Evolutionary conservation across 176 grass and related monocot genomes (phyloP), one percentile per base, ranked within the genome.

Genomic region (Aechmea fasciata): DNA sequence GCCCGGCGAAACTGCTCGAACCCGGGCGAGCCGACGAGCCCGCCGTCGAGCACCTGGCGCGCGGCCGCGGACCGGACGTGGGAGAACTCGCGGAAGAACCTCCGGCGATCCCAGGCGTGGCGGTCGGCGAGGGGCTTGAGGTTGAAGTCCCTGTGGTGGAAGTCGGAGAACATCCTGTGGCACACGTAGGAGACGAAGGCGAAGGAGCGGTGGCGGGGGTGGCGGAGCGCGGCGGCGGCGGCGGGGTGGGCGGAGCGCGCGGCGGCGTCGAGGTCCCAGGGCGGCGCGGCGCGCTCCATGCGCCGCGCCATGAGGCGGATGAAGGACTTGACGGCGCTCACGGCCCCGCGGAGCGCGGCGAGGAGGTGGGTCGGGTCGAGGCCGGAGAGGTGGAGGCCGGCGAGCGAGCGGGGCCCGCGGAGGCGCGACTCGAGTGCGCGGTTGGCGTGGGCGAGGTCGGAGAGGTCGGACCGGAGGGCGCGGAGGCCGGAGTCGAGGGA

Each of bases 1-100:
- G 77, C 85, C 62, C 75, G 59, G 22, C 78, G 3, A 71, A 91
- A 96, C 67, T 61, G 48, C 19, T 71, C 64, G 68, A 79, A 79
- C 68, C 83, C 72, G 13, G 79, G 48, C 61, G 78, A 51, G 11
- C 12, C 54, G 54, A 71, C 66, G 48, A 66, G 70, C 41, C 47
- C 54, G 20, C 50, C 3, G 0, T 48, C 5, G 50, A 79, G 52
- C 13, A 81, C 49, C 20, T 73, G 52, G 10, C 61, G 12, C 23
- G 69, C 69, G 12, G 26, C 69, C 50, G 64, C 22, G 0, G 76
- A 49, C 69, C 83, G 82, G 52, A 89, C 51, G 57, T 53, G 68
- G 41, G 52, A 67, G 77, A 93, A 97, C 67, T 92, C 87, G 24
- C 85, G 69, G 57, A 90, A 97, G 84, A 97, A 93, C 22, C 72